A percentile compares a stretch with the other conserved stretches of the same genome.
phyloP scores from a whole-genome alignment of 768 basidiomycete genomes.

The Boletus huronensis region DNA sequence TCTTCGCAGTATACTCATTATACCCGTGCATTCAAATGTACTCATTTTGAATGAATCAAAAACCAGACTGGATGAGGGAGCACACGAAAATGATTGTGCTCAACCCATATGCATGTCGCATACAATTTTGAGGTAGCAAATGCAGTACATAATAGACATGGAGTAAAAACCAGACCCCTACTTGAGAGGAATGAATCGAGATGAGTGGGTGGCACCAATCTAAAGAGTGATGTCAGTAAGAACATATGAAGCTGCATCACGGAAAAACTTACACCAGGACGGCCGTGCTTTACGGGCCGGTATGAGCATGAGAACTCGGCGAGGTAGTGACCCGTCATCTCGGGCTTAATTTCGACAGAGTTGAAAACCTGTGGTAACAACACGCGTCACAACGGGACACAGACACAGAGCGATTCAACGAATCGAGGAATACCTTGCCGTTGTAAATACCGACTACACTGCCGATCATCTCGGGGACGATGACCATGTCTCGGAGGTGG shows the following conservation, averaged over 20 bases:
- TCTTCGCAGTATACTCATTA: slow-evolving; percentile 56
- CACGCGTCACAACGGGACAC: neutral
- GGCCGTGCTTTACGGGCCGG: slow-evolving; percentile 99
- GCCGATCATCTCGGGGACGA: slow-evolving; percentile 99
- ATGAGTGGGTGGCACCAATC: slow-evolving; percentile 91
- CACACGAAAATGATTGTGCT: neutral
- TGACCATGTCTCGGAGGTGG: slow-evolving; percentile 98
- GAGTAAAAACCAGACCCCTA: slow-evolving; percentile 42
- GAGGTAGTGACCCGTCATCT: slow-evolving; percentile 99
- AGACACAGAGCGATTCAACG: neutral
- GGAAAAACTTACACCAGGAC: slow-evolving; percentile 81
- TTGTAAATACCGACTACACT: slow-evolving; percentile 98
- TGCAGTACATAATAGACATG: slow-evolving; percentile 26
- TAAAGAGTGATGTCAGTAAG: slow-evolving; percentile 28
- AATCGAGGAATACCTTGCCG: slow-evolving; percentile 65
- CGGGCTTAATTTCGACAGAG: slow-evolving; percentile 98
- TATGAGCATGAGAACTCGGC: slow-evolving; percentile 97
- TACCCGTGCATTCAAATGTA: slow-evolving; percentile 48
- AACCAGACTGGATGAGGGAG: slow-evolving; percentile 8
- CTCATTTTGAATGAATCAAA: slow-evolving; percentile 36
- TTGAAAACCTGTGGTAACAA: slow-evolving; percentile 66
- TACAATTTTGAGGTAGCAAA: slow-evolving; percentile 33
- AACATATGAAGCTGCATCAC: neutral
- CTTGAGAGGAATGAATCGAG: slow-evolving; percentile 95
- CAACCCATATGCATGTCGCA: slow-evolving; percentile 34